Evolutionary conservation across 345 rosid genomes (phyloP), one percentile per base, ranked within the genome.

Genomic region (Capsella bursapastoris): DNA sequence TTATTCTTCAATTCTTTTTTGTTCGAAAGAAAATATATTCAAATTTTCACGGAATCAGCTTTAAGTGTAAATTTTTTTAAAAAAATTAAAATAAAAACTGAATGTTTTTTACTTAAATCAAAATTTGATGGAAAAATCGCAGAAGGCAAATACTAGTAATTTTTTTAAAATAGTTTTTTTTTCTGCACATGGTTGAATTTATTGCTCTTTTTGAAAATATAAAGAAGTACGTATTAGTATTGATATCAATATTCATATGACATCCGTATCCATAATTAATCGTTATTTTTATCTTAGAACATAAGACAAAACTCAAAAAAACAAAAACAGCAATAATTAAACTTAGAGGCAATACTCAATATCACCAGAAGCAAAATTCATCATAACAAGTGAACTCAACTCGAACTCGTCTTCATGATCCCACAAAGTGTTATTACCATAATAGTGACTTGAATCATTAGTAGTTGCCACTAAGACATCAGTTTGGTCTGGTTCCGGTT

Each of bases 321-420:
- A 22, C 22, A 22, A 35, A 59, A 15, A 38, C 15, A 58, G 5
- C 5, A 61, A 18, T 2, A 32, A n/a, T 50, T 25, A 61, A 44
- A 64, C 60, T 22, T 45, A 73, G 41, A 34, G 57, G 65, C 41
- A 65, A 57, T 57, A 78, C n/a, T 51, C 68, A 72, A 50, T 27
- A 71, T 71, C 75, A 14, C 56, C 75, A 55, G 83, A 64, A 45
- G 78, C 63, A 32, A 79, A 71, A 35, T 83, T 79, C 78, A 79
- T 69, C 77, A 78, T 61, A 44, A 34, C 40, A 11, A 78, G 59
- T 34, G 68, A 37, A 40, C 71, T 79, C 12, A 85, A 49, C 27
- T 75, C 79, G 9, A 78, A 57, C 15, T 73, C 79, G 57, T 70
- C 71, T 59, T 59, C 81, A 70, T 72, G 60, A 80, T 66, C 5